Percentiles rank a stretch among this genome's conserved stretches.
These are phyloP conservation scores for Chalciporus sphaerocephalus DNA, from an alignment of 768 basidiomycete species.

Conservation along the genomic window DNA sequence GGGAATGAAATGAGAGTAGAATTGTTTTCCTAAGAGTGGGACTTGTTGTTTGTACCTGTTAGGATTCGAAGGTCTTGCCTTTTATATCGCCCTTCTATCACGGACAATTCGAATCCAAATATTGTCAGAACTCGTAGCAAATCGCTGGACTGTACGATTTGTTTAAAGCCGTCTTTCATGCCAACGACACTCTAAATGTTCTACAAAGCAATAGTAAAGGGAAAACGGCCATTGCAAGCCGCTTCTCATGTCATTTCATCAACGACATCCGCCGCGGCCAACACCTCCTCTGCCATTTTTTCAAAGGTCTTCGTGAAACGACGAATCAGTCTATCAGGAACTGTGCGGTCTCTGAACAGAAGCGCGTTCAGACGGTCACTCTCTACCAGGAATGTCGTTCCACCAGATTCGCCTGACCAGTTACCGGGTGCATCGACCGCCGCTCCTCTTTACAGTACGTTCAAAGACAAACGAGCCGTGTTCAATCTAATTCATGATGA, in stretches of 20 bases:
- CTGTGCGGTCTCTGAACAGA: conserved; percentile 27
- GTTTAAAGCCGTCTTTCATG: conserved; percentile 16
- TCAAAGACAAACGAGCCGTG: background rate
- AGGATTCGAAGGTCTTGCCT: conserved; percentile 19
- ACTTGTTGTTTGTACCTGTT: conserved; percentile 29
- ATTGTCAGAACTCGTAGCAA: conserved; percentile 1
- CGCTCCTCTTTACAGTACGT: conserved; percentile 47
- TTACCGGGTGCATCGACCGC: conserved; percentile 32
- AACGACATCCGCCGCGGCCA: conserved; percentile 28
- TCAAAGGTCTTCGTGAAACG: conserved; percentile 31
- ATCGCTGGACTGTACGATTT: conserved; percentile 5
- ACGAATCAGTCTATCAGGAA: conserved; percentile 30
- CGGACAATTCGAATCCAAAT: conserved; percentile 5
- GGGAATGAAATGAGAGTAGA: too few relatives aligned
- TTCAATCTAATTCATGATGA: conserved; percentile 5
- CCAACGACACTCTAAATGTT: conserved; percentile 22
- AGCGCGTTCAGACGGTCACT: conserved; percentile 25
- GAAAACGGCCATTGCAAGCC: conserved; percentile 53
- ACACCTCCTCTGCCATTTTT: conserved; percentile 30
- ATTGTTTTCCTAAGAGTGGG: too few relatives aligned
- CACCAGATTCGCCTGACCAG: conserved; percentile 45
- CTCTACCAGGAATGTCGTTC: conserved; percentile 22
- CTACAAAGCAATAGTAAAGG: conserved; percentile 35
- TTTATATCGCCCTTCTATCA: conserved; percentile 9
- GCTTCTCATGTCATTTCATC: conserved; percentile 39